Evolutionary conservation across 176 grass and related monocot species (phyloP).

Genomic region (Alopecurus myosuroides): DNA sequence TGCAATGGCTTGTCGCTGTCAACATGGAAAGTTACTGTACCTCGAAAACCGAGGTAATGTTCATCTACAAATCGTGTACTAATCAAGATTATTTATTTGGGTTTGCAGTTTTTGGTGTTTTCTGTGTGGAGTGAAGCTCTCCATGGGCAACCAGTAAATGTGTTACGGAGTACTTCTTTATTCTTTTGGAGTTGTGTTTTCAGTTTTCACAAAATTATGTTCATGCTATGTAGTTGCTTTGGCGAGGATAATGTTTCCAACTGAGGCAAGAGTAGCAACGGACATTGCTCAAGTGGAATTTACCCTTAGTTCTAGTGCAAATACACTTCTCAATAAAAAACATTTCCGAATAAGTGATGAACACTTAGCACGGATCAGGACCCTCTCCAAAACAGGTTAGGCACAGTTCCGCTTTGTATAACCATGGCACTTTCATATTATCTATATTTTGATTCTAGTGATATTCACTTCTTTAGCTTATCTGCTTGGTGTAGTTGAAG

Average conservation of each 20-base stretch:
- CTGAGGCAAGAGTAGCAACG: slow-evolving; percentile 76
- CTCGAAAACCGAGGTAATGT: slow-evolving; percentile 87
- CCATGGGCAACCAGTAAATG: not conserved
- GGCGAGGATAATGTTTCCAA: slow-evolving; percentile 77
- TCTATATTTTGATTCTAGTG: not conserved
- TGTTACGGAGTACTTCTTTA: not conserved
- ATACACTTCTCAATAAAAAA: slow-evolving; percentile 39
- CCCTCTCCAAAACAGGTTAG: slow-evolving; percentile 80
- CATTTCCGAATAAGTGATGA: slow-evolving; percentile 69
- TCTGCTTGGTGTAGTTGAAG: not conserved
- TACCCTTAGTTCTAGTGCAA: slow-evolving; percentile 28
- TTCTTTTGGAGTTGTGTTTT: not conserved
- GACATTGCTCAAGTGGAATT: slow-evolving; percentile 93
- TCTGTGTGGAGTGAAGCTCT: not conserved
- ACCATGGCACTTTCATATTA: not conserved
- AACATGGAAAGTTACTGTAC: slow-evolving; percentile 57
- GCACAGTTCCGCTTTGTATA: not conserved
- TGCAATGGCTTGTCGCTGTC: slow-evolving; percentile 51
- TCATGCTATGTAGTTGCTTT: slow-evolving; percentile 69
- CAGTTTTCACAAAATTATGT: not conserved
- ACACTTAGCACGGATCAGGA: slow-evolving; percentile 62
- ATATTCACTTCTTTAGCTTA: not conserved
- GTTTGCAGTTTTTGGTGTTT: not conserved
- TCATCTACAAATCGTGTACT: not conserved
- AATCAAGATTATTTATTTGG: not conserved